A percentile compares a stretch with the other conserved stretches of the same genome.
These are phyloP conservation scores for Backusella circina DNA, from an alignment of 192 early-diverging fungal genomes.

Conservation along the genomic window DNA sequence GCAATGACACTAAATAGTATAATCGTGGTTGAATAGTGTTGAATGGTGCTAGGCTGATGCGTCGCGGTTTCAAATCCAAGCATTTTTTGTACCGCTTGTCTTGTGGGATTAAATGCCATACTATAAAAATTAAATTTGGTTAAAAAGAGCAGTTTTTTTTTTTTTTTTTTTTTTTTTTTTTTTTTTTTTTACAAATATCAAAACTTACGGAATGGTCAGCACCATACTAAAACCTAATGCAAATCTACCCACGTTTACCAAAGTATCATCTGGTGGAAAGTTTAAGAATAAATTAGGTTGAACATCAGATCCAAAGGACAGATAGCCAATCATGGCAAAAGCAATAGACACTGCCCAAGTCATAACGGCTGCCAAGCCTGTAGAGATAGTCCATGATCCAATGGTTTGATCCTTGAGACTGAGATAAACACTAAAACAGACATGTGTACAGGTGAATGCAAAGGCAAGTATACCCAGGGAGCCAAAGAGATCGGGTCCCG, in stretches of 20 bases:
- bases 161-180: too few relatives aligned
- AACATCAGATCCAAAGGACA: conserved; percentile 56
- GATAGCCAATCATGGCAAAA: conserved; percentile 62
- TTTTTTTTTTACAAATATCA: not conserved
- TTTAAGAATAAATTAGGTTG: conserved; percentile 67
- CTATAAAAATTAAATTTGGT: too few relatives aligned
- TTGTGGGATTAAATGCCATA: conserved; percentile 45
- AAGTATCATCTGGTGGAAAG: conserved; percentile 51
- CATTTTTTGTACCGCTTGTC: conserved; percentile 44
- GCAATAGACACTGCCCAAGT: conserved; percentile 53
- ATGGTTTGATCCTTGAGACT: conserved; percentile 47
- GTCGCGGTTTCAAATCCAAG: conserved; percentile 42
- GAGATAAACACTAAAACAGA: conserved; percentile 55
- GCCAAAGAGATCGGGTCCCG: conserved; percentile 56
- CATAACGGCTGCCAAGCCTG: conserved; percentile 43
- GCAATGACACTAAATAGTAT: conserved; percentile 35
- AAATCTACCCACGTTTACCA: conserved; percentile 60
- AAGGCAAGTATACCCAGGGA: conserved; percentile 69
- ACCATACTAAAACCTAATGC: conserved; percentile 60
- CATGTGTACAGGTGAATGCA: conserved; percentile 63
- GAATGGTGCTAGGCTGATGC: conserved; percentile 21
- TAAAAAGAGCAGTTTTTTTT: too few relatives aligned
- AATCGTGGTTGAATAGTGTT: conserved; percentile 42
- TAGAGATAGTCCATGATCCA: conserved; percentile 45
- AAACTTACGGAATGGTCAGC: conserved; percentile 51